Conservation (phyloP, 352 stramenopile species). For the Phytophthora crassamura region DNA sequence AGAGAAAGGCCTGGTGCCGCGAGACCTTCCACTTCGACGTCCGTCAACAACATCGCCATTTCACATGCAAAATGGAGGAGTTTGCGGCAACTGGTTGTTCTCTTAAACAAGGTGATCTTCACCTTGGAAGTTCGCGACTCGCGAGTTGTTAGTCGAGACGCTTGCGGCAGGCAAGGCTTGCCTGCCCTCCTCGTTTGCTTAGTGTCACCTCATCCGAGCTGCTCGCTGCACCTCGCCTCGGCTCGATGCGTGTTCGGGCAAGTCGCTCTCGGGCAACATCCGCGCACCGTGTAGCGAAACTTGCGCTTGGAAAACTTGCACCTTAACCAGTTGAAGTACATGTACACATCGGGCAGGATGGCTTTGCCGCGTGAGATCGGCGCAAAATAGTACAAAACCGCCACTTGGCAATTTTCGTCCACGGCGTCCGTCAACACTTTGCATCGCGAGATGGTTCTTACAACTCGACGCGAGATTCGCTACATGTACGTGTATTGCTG, state of each 20-base stretch:
- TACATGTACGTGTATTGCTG: too few species aligned
- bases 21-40: constrained; percentile 5
- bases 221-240: constrained; percentile 6
- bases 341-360: constrained; percentile 29
- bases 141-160: not conserved
- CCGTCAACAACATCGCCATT: not conserved
- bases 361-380: constrained; percentile 22
- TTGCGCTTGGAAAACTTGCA: constrained; percentile 15
- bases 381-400: constrained; percentile 34
- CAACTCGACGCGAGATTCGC: constrained; percentile 34
- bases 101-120: too few species aligned
- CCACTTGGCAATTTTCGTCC: constrained; percentile 38
- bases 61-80: not conserved
- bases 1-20: not conserved
- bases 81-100: constrained; percentile 2
- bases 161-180: constrained; percentile 4
- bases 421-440: constrained; percentile 9
- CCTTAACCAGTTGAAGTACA: constrained; percentile 28
- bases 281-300: constrained; percentile 39
- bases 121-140: too few species aligned
- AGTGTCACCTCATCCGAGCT: constrained; percentile 25
- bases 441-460: constrained; percentile 2
- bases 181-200: constrained; percentile 24
- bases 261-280: constrained; percentile 19
- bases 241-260: constrained; percentile 26